Evolutionary conservation across 1,139 yeast species (phyloP), one percentile per base, ranked within the genome.

Genomic region (Geotrichum reessii): DNA sequence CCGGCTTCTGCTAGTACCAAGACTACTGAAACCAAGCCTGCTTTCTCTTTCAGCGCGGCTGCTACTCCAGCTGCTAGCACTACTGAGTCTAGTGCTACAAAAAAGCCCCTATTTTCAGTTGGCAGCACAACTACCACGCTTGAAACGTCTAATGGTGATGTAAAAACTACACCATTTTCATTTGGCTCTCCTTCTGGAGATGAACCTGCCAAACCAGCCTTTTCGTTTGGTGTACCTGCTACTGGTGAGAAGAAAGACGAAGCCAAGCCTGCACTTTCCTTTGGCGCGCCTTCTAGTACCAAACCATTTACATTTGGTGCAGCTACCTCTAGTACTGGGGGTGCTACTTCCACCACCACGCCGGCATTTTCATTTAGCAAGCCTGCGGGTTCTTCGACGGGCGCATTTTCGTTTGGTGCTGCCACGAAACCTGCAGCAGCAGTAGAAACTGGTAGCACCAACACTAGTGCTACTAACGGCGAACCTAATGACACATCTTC

Each of bases 151-250:
- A n/a, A n/a, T n/a, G 28, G 28, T 5, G 28, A 7, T 25, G 47
- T 17, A n/a, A 57, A 53, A 25, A 47, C 55, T 4, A 58, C 53
- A 52, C 57, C 61, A 11, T 71, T 72, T 56, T 60, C 70, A 7
- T 73, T 74, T 59, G 69, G 71, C 33, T 25, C 52, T 14, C 31
- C 65, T 14, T 27, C 58, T 4, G 40, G 17, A 31, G 28, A 19
- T 12, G n/a, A 19, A 27, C 47, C 56, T 27, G 58, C 65, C 12
- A 72, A 69, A 50, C 73, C 75, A 28, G 62, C 69, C 8, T 73
- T 73, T 54, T 64, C 69, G 4, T 74, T 75, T 64, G 75, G 72
- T 53, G 58, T 60, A 53, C 49, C 63, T 19, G 46, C 58, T 53
- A 54, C 60, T 54, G 33, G 61, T 62, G 17, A 37, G n/a, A 47